Conservation (phyloP, 495 filamentous ascomycete species). For the Neurospora tetraspora region DNA sequence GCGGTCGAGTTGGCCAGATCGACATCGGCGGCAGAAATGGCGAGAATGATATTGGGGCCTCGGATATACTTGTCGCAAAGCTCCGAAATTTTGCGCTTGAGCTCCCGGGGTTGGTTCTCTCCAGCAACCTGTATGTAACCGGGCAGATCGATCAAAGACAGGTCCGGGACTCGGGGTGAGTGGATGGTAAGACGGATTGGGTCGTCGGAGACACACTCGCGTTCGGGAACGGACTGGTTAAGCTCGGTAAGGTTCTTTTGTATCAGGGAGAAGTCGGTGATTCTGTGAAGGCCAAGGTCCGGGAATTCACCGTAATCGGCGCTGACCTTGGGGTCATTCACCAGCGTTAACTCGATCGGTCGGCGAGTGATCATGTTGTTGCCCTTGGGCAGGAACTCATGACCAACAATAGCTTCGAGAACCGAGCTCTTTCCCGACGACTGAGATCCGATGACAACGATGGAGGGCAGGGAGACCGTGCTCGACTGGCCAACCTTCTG, state of each 20-base stretch:
- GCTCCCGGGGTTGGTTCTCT: conserved; percentile 76
- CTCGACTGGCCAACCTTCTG: conserved; percentile 85
- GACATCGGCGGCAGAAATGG: conserved; percentile 95
- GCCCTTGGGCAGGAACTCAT: conserved; percentile 96
- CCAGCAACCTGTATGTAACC: conserved; percentile 96
- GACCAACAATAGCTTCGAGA: conserved; percentile 91
- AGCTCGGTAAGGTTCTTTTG: conserved; percentile 91
- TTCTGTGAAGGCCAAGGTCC: conserved; percentile 77
- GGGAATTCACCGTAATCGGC: conserved; percentile 96
- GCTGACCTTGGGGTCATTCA: conserved; percentile 88
- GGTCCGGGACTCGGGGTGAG: conserved; percentile 88
- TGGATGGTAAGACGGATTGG: conserved; percentile 93
- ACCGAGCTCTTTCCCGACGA: conserved; percentile 98
- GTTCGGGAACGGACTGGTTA: conserved; percentile 83
- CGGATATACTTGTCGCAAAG: conserved; percentile 98
- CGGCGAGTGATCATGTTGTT: conserved; percentile 96
- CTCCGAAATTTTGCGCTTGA: conserved; percentile 92
- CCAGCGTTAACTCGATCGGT: conserved; percentile 91
- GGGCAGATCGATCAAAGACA: conserved; percentile 92
- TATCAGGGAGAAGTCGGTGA: conserved; percentile 87
- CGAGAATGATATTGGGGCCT: conserved; percentile 88
- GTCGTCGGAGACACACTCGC: conserved; percentile 88
- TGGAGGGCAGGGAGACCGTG: conserved; percentile 79
- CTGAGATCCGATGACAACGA: conserved; percentile 97
- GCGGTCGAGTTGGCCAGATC: conserved; percentile 96